phyloP scores from a whole-genome alignment of 345 rosid species.

The Psidium guajava region DNA sequence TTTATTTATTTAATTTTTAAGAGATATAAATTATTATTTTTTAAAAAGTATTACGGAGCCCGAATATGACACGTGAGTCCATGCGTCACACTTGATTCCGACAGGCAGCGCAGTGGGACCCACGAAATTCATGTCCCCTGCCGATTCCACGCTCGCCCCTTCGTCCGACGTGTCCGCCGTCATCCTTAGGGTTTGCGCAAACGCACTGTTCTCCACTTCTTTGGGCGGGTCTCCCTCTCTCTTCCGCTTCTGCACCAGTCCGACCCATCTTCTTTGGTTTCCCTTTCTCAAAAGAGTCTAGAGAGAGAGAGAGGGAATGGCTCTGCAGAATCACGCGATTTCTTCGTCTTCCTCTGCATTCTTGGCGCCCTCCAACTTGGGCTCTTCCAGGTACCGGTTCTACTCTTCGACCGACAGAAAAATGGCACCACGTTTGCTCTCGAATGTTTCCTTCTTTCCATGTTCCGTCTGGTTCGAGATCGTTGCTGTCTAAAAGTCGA shows the following conservation, averaged over 20 bases:
- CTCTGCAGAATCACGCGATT: conserved; percentile 23
- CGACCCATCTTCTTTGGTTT: neutral
- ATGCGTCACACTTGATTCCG: neutral
- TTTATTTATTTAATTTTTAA: too few species aligned
- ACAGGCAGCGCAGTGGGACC: neutral
- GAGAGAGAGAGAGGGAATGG: conserved; percentile 5
- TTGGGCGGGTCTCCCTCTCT: neutral
- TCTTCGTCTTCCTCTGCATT: conserved; percentile 39
- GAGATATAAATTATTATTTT: too few species aligned
- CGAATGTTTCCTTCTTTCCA: neutral
- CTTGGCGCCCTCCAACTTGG: conserved; percentile 13
- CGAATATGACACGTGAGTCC: neutral
- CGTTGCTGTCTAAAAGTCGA: neutral
- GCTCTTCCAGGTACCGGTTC: conserved; percentile 17
- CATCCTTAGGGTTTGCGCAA: neutral
- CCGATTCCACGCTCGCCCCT: neutral
- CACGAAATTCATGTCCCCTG: fast-evolving
- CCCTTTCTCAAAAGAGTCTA: neutral
- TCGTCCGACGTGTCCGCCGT: neutral
- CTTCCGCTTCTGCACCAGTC: neutral
- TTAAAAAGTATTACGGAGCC: too few species aligned
- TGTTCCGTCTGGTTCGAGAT: neutral
- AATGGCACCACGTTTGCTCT: neutral
- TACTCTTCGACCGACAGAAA: neutral
- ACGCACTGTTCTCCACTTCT: neutral